These are phyloP conservation scores for Fagopyrum tataricum DNA, from an alignment of 148 eudicot species.

Conservation along the genomic window DNA sequence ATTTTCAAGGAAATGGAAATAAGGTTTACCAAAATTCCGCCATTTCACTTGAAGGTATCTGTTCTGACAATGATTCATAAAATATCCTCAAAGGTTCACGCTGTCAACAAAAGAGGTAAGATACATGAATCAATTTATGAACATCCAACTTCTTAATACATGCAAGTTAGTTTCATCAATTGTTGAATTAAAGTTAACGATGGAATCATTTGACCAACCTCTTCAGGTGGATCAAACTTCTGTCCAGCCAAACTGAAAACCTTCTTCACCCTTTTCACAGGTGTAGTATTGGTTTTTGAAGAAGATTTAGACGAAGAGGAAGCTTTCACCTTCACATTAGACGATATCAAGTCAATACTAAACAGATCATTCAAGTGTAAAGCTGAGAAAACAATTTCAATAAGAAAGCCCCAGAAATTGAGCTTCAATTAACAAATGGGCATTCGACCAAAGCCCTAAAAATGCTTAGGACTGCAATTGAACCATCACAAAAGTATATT, in stretches of 20 bases:
- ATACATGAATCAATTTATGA: neutral
- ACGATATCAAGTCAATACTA: neutral
- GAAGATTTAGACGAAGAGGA: slow-evolving; percentile 31
- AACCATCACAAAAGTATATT: neutral
- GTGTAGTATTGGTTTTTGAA: slow-evolving; percentile 29
- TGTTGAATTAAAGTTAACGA: neutral
- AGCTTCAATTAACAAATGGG: neutral
- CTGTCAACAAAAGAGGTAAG: slow-evolving; percentile 35
- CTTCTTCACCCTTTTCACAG: slow-evolving; percentile 65
- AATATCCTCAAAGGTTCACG: slow-evolving; percentile 89
- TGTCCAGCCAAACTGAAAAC: slow-evolving; percentile 81
- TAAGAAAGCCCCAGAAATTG: slow-evolving; percentile 5
- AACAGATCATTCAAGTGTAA: neutral
- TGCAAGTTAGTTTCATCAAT: neutral
- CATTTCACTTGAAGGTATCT: slow-evolving; percentile 95
- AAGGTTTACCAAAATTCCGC: slow-evolving; percentile 87
- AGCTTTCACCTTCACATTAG: slow-evolving; percentile 11
- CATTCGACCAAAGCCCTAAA: slow-evolving; percentile 8
- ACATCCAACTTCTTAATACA: neutral
- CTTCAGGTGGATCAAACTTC: slow-evolving; percentile 86
- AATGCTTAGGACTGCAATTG: neutral
- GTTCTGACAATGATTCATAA: slow-evolving; percentile 77
- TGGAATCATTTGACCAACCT: slow-evolving; percentile 32
- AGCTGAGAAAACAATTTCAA: neutral
- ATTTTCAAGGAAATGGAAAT: neutral